These are phyloP conservation scores for Podospora pseudopauciseta DNA, from an alignment of 495 filamentous ascomycete genomes.

Conservation along the genomic window DNA sequence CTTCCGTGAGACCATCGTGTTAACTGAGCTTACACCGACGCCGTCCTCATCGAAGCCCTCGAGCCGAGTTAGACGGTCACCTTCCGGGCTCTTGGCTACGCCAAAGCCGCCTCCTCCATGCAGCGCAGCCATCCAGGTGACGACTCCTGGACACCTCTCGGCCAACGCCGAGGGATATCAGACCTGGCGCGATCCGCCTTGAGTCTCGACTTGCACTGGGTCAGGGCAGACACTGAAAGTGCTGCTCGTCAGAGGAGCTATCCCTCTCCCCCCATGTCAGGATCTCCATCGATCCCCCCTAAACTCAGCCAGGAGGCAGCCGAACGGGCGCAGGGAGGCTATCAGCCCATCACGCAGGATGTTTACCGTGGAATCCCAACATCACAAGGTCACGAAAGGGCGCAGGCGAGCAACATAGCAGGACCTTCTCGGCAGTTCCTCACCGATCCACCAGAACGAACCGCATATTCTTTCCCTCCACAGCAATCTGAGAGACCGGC, in stretches of 20 bases:
- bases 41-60: slow-evolving; percentile 27
- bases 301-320: slow-evolving; percentile 59
- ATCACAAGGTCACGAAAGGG: slow-evolving; percentile 42
- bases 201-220: slow-evolving; percentile 64
- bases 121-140: slow-evolving; percentile 44
- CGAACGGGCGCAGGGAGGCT: slow-evolving; percentile 54
- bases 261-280: slow-evolving; percentile 83
- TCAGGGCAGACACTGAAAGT: slow-evolving; percentile 64
- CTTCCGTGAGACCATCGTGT: slow-evolving; percentile 18
- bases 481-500: slow-evolving; percentile 34
- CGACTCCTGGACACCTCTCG: slow-evolving; percentile 49
- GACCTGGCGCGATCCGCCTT: slow-evolving; percentile 59
- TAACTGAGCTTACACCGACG: slow-evolving; percentile 17
- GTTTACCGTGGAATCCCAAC: slow-evolving; percentile 42
- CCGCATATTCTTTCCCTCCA: slow-evolving; percentile 37
- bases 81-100: slow-evolving; percentile 24
- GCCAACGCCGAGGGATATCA: slow-evolving; percentile 57
- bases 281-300: slow-evolving; percentile 65
- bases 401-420: slow-evolving; percentile 30
- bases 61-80: slow-evolving; percentile 22
- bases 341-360: slow-evolving; percentile 46
- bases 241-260: slow-evolving; percentile 62
- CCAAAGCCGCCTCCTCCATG: slow-evolving; percentile 43
- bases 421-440: slow-evolving; percentile 36
- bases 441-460: slow-evolving; percentile 38